Conservation (phyloP, 2,329 filamentous ascomycete genomes). For the Aspergillus niger region DNA sequence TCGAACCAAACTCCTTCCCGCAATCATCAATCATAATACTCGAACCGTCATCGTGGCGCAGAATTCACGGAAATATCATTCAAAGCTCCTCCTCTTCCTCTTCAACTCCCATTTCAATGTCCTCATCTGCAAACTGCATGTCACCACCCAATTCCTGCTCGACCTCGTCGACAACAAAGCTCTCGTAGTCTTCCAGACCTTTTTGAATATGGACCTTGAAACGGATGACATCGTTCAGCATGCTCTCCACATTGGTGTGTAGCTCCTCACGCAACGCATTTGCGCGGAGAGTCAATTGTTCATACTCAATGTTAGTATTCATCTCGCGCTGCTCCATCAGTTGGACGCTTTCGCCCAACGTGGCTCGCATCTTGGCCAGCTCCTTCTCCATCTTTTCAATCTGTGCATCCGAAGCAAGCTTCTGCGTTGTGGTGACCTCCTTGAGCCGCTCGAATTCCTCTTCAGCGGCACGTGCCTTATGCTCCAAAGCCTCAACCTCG, state of each 20-base stretch:
- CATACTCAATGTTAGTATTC: conserved; percentile 94
- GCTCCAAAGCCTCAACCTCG: conserved; percentile 88
- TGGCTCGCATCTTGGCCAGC: conserved; percentile 85
- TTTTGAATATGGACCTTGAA: conserved; percentile 98
- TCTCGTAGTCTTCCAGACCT: conserved; percentile 88
- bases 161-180: conserved; percentile 90
- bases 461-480: conserved; percentile 82
- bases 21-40: conserved; percentile 12
- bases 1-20: conserved; percentile 4
- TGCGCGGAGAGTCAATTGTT: conserved; percentile 83
- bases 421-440: conserved; percentile 82
- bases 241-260: conserved; percentile 94
- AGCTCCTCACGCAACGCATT: conserved; percentile 89
- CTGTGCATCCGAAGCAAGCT: conserved; percentile 84
- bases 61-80: background rate
- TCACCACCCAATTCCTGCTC: conserved; percentile 76
- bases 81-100: conserved; percentile 14
- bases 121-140: conserved; percentile 44
- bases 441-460: conserved; percentile 94
- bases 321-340: conserved; percentile 93
- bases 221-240: conserved; percentile 95
- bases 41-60: background rate
- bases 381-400: conserved; percentile 99
- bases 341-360: conserved; percentile 82
- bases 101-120: conserved; percentile 7